These are phyloP conservation scores for Trametes meyenii DNA, from an alignment of 768 basidiomycete species.

Conservation along the genomic window DNA sequence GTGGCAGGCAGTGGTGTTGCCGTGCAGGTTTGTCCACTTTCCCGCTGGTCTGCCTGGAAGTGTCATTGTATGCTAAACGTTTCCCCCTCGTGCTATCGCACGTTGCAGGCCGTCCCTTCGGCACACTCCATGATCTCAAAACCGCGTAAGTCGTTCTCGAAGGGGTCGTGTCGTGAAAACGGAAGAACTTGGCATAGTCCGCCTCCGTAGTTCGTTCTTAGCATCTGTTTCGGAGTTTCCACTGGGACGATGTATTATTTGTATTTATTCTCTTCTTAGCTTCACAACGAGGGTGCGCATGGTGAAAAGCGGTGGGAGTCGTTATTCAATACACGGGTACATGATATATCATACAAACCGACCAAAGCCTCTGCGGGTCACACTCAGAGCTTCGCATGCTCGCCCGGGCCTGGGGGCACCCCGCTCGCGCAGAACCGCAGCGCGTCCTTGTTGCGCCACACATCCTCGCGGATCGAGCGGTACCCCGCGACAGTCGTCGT, in stretches of 20 bases:
- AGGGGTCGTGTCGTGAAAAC: not conserved
- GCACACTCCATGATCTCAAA: conserved; percentile 1
- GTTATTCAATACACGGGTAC: not conserved
- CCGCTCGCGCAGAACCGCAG: conserved; percentile 40
- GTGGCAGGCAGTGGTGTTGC: not conserved
- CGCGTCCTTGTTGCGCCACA: conserved; percentile 36
- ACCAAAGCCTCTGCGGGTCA: not conserved
- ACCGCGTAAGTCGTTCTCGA: not conserved
- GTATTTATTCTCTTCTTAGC: too few species aligned
- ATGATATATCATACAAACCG: not conserved
- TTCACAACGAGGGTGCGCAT: not conserved
- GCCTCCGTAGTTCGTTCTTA: too few species aligned
- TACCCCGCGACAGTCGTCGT: conserved; percentile 48
- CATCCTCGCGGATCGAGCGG: conserved; percentile 37
- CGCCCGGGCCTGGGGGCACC: conserved; percentile 32
- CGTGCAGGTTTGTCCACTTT: not conserved
- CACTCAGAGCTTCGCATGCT: conserved; percentile 38
- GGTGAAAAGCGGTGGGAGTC: not conserved
- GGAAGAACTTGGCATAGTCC: not conserved
- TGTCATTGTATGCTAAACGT: not conserved
- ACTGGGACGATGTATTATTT: too few species aligned
- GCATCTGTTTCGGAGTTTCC: too few species aligned
- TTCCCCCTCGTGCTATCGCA: not conserved
- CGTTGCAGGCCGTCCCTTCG: not conserved
- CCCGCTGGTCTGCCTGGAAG: not conserved